Conservation (phyloP, 164 flowering plant species). For the Berberis vulgaris region DNA sequence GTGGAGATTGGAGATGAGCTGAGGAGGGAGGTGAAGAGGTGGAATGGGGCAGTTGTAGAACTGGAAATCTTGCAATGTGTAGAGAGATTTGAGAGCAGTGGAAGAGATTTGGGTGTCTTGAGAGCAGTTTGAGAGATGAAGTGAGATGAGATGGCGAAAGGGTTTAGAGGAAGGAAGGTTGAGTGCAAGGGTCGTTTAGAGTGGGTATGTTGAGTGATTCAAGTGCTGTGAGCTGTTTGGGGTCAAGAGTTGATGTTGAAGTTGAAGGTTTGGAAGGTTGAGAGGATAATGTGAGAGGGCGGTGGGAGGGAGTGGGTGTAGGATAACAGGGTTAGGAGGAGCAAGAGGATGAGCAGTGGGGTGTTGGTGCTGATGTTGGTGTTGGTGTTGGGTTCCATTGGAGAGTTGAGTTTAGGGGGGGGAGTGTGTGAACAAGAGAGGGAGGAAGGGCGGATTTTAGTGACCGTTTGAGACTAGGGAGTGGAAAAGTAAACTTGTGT, state of each 20-base stretch:
- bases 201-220: slow-evolving; percentile 75
- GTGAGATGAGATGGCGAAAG: slow-evolving; percentile 73
- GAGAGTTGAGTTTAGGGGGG: background rate
- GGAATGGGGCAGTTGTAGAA: slow-evolving; percentile 69
- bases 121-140: slow-evolving; percentile 78
- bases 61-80: slow-evolving; percentile 50
- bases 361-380: background rate
- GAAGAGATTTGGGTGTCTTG: slow-evolving; percentile 51
- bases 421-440: background rate
- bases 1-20: slow-evolving; percentile 46
- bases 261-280: slow-evolving; percentile 12
- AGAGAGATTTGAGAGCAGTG: slow-evolving; percentile 72
- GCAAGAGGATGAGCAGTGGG: slow-evolving; percentile 6
- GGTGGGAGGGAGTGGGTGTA: slow-evolving; percentile 8
- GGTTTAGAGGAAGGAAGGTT: slow-evolving; percentile 42
- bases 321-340: slow-evolving; percentile 3
- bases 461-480: slow-evolving; percentile 7
- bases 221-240: slow-evolving; percentile 73
- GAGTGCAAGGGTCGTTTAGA: slow-evolving; percentile 67
- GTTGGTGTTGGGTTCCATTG: slow-evolving; percentile 5
- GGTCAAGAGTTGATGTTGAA: slow-evolving; percentile 52
- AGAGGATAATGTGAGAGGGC: slow-evolving; percentile 8
- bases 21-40: slow-evolving; percentile 50
- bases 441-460: background rate
- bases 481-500: slow-evolving; percentile 7